phyloP scores from a whole-genome alignment of 2,329 filamentous ascomycete genomes.

The Alternaria brassicicola region DNA sequence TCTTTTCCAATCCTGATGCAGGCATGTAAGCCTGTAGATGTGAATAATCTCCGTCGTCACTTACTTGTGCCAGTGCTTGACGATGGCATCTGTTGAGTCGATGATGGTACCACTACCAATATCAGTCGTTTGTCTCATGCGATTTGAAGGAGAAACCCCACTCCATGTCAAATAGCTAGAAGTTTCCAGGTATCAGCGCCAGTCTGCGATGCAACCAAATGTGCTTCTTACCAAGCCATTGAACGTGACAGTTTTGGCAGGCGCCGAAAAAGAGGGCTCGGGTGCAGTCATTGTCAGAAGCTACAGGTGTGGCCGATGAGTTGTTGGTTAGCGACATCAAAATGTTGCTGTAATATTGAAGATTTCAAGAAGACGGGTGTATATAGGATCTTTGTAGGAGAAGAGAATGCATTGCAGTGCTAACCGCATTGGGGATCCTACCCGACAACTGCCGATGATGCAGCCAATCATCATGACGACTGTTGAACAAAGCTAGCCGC shows the following conservation, averaged over 20 bases:
- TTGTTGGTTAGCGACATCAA: neutral
- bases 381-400: neutral
- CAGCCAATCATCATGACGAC: conserved; percentile 17
- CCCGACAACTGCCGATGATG: conserved; percentile 14
- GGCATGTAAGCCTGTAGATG: conserved; percentile 13
- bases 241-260: conserved; percentile 49
- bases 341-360: neutral
- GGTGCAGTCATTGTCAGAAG: conserved; percentile 38
- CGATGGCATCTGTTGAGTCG: conserved; percentile 77
- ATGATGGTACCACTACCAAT: conserved; percentile 73
- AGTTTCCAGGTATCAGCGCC: conserved; percentile 15
- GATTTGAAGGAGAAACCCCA: conserved; percentile 10
- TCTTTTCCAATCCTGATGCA: conserved; percentile 72
- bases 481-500: neutral
- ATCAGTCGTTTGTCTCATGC: conserved; percentile 8
- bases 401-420: conserved; percentile 1
- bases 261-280: conserved; percentile 50
- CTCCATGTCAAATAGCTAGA: conserved; percentile 48
- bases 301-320: neutral
- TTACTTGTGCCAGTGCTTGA: conserved; percentile 77
- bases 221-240: conserved; percentile 50
- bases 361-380: neutral
- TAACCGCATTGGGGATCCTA: conserved; percentile 24
- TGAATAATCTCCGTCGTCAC: conserved; percentile 26
- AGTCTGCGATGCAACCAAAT: neutral